phyloP scores from a whole-genome alignment of 352 stramenopile genomes.

The Phytophthora constricta region DNA sequence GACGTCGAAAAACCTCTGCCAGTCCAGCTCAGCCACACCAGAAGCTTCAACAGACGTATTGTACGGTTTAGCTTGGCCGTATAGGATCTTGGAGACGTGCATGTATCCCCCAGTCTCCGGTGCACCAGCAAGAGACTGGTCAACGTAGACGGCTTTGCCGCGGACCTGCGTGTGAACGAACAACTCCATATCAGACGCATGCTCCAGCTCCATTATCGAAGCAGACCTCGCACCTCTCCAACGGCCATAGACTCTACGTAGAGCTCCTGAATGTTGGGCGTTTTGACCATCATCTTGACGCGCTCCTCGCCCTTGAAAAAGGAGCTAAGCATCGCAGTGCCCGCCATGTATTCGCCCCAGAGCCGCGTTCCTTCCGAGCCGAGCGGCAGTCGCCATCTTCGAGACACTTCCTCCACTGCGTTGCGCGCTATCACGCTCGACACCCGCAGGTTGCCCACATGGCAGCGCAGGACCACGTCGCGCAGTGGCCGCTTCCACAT shows the following conservation, averaged over 20 bases:
- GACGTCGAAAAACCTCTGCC: slow-evolving; percentile 84
- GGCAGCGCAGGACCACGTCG: slow-evolving; percentile 73
- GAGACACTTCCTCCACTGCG: slow-evolving; percentile 57
- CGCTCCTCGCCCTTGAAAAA: slow-evolving; percentile 90
- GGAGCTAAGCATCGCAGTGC: slow-evolving; percentile 84
- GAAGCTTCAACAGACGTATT: slow-evolving; percentile 74
- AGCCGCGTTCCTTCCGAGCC: slow-evolving; percentile 55
- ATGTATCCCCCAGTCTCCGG: slow-evolving; percentile 51
- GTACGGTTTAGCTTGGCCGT: slow-evolving; percentile 76
- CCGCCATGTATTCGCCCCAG: slow-evolving; percentile 90
- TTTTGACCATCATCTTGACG: slow-evolving; percentile 76
- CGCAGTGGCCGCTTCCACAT: slow-evolving; percentile 67
- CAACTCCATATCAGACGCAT: background rate
- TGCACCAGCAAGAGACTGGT: slow-evolving; percentile 32
- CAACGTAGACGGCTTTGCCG: slow-evolving; percentile 60
- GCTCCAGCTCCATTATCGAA: background rate
- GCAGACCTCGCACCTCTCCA: slow-evolving; percentile 57
- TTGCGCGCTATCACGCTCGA: slow-evolving; percentile 73
- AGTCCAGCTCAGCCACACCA: slow-evolving; percentile 72
- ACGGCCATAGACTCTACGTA: slow-evolving; percentile 83
- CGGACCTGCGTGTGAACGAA: slow-evolving; percentile 47
- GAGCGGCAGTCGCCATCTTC: slow-evolving; percentile 61
- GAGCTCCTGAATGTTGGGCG: slow-evolving; percentile 70
- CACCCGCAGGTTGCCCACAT: slow-evolving; percentile 86
- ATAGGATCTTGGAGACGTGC: slow-evolving; percentile 84